Conservation (phyloP, 768 basidiomycete genomes). For the Amanita jacksonii region DNA sequence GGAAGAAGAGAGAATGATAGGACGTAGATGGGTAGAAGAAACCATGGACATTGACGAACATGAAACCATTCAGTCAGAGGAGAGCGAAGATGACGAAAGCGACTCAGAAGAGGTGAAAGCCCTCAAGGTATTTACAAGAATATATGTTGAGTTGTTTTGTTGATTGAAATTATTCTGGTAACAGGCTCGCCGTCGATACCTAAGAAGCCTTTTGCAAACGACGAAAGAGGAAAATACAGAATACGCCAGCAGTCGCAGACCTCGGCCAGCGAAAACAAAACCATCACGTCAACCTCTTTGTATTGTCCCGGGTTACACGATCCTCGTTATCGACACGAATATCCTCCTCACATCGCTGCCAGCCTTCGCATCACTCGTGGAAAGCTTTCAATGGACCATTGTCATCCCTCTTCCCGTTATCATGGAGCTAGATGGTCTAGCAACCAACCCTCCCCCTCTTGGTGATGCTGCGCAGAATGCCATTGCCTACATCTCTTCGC, state of each 20-base stretch:
- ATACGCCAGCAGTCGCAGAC: constrained; percentile 20
- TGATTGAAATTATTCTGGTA: too few species aligned
- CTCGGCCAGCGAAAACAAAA: constrained; percentile 17
- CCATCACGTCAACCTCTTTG: constrained; percentile 33
- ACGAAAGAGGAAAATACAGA: constrained; percentile 25
- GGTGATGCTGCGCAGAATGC: constrained; percentile 69
- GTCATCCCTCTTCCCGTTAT: constrained; percentile 90
- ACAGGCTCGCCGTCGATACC: constrained; percentile 66
- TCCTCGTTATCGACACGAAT: constrained; percentile 92
- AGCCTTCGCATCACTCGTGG: constrained; percentile 64
- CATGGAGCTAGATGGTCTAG: constrained; percentile 94
- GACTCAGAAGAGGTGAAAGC: constrained; percentile 67
- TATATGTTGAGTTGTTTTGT: too few species aligned
- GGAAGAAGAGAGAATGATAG: constrained; percentile 59
- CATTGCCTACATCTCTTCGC: constrained; percentile 63
- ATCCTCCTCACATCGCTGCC: constrained; percentile 80
- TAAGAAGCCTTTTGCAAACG: constrained; percentile 56
- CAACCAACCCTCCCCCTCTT: constrained; percentile 49
- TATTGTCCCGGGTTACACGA: constrained; percentile 78
- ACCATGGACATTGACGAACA: constrained; percentile 64
- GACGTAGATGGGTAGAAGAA: constrained; percentile 55
- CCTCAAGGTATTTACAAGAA: too few species aligned
- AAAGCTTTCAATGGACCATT: constrained; percentile 77
- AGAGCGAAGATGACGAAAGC: constrained; percentile 44
- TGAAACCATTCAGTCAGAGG: constrained; percentile 34